Evolutionary conservation across 345 rosid genomes (phyloP).

Genomic region (Acer saccharum): DNA sequence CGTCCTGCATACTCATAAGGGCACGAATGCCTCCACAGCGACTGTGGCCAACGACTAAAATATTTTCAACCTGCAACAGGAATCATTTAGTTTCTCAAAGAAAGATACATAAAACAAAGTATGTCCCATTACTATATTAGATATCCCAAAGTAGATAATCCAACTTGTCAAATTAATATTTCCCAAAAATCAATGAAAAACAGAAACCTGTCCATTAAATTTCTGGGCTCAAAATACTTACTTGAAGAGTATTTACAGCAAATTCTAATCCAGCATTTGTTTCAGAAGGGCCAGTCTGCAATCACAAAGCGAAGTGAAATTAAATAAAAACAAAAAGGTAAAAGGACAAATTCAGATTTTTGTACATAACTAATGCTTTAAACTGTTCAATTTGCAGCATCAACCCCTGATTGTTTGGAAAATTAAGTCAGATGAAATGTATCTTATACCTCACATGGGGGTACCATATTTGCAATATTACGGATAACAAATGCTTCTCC

Average conservation of each 20-base stretch:
- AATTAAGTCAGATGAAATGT: neutral
- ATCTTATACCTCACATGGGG: constrained; percentile 68
- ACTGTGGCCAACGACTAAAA: constrained; percentile 92
- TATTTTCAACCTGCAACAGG: constrained; percentile 77
- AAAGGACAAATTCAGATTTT: neutral
- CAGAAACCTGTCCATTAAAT: neutral
- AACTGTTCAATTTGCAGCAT: neutral
- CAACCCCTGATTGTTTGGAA: neutral
- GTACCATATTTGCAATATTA: constrained; percentile 90
- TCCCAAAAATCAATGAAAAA: neutral
- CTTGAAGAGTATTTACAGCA: constrained; percentile 79
- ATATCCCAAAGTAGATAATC: neutral
- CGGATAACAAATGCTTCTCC: constrained; percentile 96
- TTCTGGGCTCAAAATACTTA: constrained; percentile 34
- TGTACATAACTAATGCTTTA: neutral
- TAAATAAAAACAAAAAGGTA: neutral
- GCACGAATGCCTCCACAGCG: constrained; percentile 96
- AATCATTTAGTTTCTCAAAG: constrained; percentile 1
- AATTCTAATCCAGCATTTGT: constrained; percentile 95
- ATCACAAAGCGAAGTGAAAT: constrained; percentile 16
- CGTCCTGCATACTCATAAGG: constrained; percentile 84
- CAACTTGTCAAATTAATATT: constrained; percentile 1
- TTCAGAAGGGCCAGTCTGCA: constrained; percentile 89
- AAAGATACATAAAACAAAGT: neutral
- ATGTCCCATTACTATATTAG: constrained; percentile 4